Base-by-base conservation (phyloP, 768 basidiomycete genomes). In the Boletus rubescentipes region DNA sequence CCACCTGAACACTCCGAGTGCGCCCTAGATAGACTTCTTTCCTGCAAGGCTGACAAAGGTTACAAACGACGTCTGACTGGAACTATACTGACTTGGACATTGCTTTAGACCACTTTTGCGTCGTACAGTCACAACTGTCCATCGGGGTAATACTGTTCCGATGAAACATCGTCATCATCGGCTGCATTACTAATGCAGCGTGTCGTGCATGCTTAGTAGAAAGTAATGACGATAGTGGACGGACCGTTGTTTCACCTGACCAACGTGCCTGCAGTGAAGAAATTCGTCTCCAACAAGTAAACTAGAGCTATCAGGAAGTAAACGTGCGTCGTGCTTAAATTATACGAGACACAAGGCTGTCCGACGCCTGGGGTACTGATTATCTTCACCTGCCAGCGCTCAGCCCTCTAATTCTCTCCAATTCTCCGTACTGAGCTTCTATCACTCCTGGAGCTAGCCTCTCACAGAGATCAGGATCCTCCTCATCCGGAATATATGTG, bases 401-500 rank as follows among this genome's bases (percentile, higher is more conserved):
- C 51, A 54, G n/a, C 11, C 11, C 30, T 42, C 57, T 59, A 1
- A 66, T 59, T 39, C 18, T 45, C 10, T 67, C 60, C 9, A 67
- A 4, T 15, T 26, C 55, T 9, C 8, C 23, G n/a, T 49, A 55
- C 48, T 57, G 65, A 1, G 39, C 49, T 29, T 21, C 42, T 10
- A 66, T 44, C 5, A 57, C 60, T 26, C 44, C 21, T 2, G 55
- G 20, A 26, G 65, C 47, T 1, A 40, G 31, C 38, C 63, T 57
- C 30, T 61, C 55, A 0, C 53, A 35, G 2, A 64, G 4, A 31
- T 57, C 54, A 16, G 65, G 65, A 37, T 67, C 65, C n/a, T 66
- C 57, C 14, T 58, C 62, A 2, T 23, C 6, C 0, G 65, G 52
- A 10, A 66, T 38, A 5, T 52, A 2, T 16, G 62, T 64, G n/a